Evolutionary conservation across 805 yeast genomes (phyloP).

Genomic region (Candida easanensis): DNA sequence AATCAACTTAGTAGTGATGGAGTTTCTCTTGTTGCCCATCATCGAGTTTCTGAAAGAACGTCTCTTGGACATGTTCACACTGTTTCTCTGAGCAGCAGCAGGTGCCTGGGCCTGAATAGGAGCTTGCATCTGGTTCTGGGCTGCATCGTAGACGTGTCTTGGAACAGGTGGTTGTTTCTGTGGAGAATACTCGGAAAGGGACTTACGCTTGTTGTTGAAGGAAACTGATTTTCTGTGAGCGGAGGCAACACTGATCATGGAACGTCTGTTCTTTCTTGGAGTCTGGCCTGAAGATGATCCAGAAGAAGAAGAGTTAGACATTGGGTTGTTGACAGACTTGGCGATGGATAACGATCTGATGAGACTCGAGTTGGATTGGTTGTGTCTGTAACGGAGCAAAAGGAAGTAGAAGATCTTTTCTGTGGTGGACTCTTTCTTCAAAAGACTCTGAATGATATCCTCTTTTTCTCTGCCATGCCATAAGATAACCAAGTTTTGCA

Average conservation of each 20-base stretch:
- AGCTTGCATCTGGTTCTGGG: background rate
- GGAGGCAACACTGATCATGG: conserved; percentile 44
- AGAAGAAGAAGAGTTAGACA: conserved; percentile 8
- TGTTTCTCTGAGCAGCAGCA: conserved; percentile 9
- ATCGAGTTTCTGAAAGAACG: conserved; percentile 36
- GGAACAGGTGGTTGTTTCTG: conserved; percentile 24
- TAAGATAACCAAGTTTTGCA: conserved; percentile 70
- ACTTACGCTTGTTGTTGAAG: conserved; percentile 32
- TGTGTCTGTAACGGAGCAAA: conserved; percentile 71
- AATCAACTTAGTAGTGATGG: conserved; percentile 67
- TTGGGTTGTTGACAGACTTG: conserved; percentile 25
- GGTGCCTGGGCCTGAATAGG: conserved; percentile 7
- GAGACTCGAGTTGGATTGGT: conserved; percentile 41
- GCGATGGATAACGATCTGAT: conserved; percentile 31
- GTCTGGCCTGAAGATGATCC: conserved; percentile 15
- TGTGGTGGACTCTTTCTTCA: conserved; percentile 56
- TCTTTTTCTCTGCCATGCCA: conserved; percentile 76
- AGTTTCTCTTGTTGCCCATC: conserved; percentile 54
- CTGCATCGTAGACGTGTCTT: conserved; percentile 20
- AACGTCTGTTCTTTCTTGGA: conserved; percentile 39
- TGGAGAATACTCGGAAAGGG: conserved; percentile 24
- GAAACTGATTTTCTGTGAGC: conserved; percentile 50
- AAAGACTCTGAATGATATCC: conserved; percentile 51
- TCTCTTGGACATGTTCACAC: conserved; percentile 18
- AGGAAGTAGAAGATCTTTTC: conserved; percentile 82